These are phyloP conservation scores for Vigna mungo DNA, from an alignment of 306 rosid species.

Conservation along the genomic window DNA sequence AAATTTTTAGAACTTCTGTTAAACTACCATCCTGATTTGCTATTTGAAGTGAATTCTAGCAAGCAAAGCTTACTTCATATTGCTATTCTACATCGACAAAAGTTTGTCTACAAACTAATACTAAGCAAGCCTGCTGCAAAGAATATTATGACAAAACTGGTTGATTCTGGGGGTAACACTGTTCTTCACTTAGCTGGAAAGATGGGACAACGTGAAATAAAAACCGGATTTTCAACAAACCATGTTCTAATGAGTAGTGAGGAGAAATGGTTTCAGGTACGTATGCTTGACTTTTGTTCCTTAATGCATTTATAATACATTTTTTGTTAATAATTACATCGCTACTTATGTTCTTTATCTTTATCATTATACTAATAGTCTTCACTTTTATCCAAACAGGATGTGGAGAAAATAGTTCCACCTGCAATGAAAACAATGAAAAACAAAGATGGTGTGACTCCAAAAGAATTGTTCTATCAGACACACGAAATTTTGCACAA, in stretches of 20 bases:
- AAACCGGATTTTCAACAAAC: background rate
- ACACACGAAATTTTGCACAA: background rate
- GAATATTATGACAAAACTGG: background rate
- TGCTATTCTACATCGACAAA: constrained; percentile 23
- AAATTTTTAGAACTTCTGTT: constrained; percentile 4
- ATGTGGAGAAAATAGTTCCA: constrained; percentile 2
- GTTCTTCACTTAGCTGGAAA: constrained; percentile 35
- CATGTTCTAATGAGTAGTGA: background rate
- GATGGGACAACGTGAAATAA: background rate
- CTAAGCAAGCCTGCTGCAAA: background rate
- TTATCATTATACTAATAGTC: background rate
- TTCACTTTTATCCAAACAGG: background rate
- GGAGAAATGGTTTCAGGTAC: constrained; percentile 15
- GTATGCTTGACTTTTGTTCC: background rate
- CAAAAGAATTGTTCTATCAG: background rate
- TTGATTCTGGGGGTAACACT: constrained; percentile 17
- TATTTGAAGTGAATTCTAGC: background rate
- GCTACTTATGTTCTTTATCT: background rate
- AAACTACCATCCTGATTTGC: background rate
- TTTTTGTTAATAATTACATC: background rate
- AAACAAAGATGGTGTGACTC: background rate
- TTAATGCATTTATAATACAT: background rate
- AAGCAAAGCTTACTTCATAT: constrained; percentile 27
- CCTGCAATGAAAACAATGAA: background rate
- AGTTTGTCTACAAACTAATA: constrained; percentile 14